These are phyloP conservation scores for Hippophae rhamnoides DNA, from an alignment of 306 rosid species.

Conservation along the genomic window DNA sequence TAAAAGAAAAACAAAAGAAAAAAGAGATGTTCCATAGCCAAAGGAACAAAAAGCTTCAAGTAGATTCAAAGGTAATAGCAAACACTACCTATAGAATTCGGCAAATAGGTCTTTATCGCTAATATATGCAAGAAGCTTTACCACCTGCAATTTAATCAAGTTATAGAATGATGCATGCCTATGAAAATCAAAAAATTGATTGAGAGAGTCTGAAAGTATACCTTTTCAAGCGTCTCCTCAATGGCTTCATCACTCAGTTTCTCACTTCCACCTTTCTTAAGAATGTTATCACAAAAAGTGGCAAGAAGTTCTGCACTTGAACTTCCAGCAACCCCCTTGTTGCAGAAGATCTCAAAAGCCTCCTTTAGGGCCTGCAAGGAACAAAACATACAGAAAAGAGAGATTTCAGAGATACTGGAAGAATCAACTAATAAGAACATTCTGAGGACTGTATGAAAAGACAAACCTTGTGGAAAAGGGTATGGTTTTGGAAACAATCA, in stretches of 20 bases:
- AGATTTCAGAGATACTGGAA: constrained; percentile 13
- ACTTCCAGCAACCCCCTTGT: constrained; percentile 50
- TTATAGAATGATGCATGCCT: neutral
- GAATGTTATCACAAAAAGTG: constrained; percentile 44
- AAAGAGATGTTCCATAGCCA: neutral
- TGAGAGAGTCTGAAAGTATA: constrained; percentile 19
- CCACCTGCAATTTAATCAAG: constrained; percentile 27
- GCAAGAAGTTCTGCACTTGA: constrained; percentile 45
- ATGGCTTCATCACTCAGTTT: constrained; percentile 51
- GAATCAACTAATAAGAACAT: constrained; percentile 1
- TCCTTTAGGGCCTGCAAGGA: constrained; percentile 35
- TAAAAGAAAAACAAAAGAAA: neutral
- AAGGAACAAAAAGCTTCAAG: neutral
- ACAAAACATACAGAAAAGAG: neutral
- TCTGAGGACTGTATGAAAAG: neutral
- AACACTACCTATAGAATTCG: constrained; percentile 35
- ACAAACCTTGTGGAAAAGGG: constrained; percentile 50
- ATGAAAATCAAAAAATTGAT: constrained; percentile 3
- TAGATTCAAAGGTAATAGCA: neutral
- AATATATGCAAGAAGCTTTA: constrained; percentile 46
- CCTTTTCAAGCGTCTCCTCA: constrained; percentile 82
- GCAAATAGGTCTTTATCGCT: constrained; percentile 49
- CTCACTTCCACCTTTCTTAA: constrained; percentile 53
- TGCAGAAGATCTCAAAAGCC: constrained; percentile 49
- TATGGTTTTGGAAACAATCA: constrained; percentile 76